Evolutionary conservation across 2,329 filamentous ascomycete species (phyloP).

Genomic region (Penicillium sp.): DNA sequence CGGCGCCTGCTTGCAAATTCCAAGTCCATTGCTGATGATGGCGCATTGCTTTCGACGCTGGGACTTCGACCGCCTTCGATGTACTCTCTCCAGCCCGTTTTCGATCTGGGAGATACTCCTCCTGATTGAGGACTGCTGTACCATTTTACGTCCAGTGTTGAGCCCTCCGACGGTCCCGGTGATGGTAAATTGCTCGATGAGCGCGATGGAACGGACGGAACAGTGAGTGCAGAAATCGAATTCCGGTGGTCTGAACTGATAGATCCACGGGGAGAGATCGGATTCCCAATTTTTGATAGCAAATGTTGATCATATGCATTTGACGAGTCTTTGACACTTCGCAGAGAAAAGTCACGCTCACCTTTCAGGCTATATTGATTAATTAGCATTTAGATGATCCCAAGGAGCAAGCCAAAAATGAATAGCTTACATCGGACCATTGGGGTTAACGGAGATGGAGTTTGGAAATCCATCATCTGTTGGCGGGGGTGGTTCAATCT

Average conservation of each 20-base stretch:
- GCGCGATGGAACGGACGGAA: constrained; percentile 39
- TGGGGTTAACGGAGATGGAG: constrained; percentile 33
- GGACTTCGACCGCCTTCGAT: constrained; percentile 47
- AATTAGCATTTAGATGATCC: constrained; percentile 14
- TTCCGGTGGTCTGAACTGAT: constrained; percentile 35
- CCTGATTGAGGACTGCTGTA: constrained; percentile 46
- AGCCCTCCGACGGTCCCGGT: constrained; percentile 35
- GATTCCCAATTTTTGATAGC: constrained; percentile 65
- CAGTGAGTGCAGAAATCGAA: constrained; percentile 37
- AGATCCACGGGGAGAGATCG: constrained; percentile 56
- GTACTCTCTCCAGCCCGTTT: constrained; percentile 47
- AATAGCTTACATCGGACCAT: constrained; percentile 39
- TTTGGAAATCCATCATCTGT: constrained; percentile 39
- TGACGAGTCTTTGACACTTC: constrained; percentile 61
- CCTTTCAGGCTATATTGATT: constrained; percentile 57
- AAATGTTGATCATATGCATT: constrained; percentile 67
- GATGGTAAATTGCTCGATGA: constrained; percentile 37
- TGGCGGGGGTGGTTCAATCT: constrained; percentile 39
- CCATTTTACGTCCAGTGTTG: constrained; percentile 43
- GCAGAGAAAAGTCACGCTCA: constrained; percentile 62
- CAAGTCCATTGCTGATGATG: constrained; percentile 44
- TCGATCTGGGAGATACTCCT: constrained; percentile 46
- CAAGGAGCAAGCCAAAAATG: background rate
- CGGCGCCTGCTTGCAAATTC: constrained; percentile 52
- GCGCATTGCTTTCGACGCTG: constrained; percentile 48